Conservation (phyloP, 2,329 filamentous ascomycete genomes). For the Diaporthe capsici region DNA sequence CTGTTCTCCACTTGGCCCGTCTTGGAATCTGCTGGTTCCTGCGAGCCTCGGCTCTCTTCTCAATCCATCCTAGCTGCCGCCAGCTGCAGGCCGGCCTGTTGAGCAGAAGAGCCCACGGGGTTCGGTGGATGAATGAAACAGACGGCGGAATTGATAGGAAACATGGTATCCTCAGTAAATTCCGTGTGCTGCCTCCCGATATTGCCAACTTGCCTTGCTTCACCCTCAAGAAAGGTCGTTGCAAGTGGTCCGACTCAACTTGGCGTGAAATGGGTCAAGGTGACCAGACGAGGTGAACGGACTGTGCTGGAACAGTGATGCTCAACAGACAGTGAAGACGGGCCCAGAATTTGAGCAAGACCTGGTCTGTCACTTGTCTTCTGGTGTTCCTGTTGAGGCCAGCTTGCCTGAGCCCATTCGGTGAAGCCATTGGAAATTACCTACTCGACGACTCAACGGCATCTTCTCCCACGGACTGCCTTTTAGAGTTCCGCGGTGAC, state of each 20-base stretch:
- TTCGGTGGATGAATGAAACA: slow-evolving; percentile 4
- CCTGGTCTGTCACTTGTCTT: not conserved
- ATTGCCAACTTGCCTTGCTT: not conserved
- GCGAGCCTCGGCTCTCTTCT: slow-evolving; percentile 26
- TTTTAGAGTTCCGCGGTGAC: not conserved
- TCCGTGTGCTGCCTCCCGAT: not conserved
- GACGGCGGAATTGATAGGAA: slow-evolving; percentile 1
- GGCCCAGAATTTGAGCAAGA: not conserved
- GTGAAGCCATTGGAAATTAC: not conserved
- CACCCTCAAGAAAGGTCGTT: not conserved
- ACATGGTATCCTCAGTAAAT: not conserved
- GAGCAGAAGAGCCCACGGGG: slow-evolving; percentile 14
- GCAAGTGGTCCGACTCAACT: not conserved
- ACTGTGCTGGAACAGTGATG: not conserved
- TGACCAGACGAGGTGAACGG: slow-evolving; percentile 3
- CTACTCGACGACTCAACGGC: not conserved
- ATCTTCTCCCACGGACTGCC: not conserved
- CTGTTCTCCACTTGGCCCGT: slow-evolving; percentile 29
- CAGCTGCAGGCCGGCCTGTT: slow-evolving; percentile 20
- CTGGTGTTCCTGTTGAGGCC: not conserved
- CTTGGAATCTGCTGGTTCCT: slow-evolving; percentile 24
- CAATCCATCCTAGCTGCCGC: slow-evolving; percentile 31
- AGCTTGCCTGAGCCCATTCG: not conserved
- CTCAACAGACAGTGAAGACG: not conserved
- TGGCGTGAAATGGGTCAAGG: not conserved